Conservation (phyloP, 192 early-diverging fungal species). For the Funneliformis geosporum region DNA sequence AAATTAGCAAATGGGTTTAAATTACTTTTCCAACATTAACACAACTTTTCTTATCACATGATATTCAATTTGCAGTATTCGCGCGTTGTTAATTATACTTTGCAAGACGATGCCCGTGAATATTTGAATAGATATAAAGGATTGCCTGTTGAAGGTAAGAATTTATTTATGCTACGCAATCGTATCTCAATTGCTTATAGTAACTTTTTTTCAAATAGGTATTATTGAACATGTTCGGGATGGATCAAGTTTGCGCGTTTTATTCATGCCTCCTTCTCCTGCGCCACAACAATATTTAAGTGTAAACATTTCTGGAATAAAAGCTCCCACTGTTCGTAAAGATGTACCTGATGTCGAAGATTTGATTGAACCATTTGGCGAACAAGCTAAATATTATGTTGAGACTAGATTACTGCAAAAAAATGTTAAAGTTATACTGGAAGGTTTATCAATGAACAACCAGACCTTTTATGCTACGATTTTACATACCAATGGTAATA, state of each 20-base stretch:
- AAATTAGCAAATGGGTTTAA: neutral
- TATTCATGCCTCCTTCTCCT: slow-evolving; percentile 60
- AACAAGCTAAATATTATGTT: slow-evolving; percentile 92
- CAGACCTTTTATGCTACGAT: slow-evolving; percentile 79
- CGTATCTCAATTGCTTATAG: neutral
- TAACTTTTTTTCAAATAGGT: slow-evolving; percentile 42
- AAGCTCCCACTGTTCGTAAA: slow-evolving; percentile 81
- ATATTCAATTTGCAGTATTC: slow-evolving; percentile 37
- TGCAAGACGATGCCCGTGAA: slow-evolving; percentile 64
- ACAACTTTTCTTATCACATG: neutral
- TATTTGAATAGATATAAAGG: slow-evolving; percentile 84
- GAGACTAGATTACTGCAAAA: slow-evolving; percentile 89
- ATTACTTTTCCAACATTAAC: neutral
- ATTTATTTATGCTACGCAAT: no score
- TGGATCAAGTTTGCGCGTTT: slow-evolving; percentile 79
- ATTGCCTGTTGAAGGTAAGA: slow-evolving; percentile 71
- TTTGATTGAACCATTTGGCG: slow-evolving; percentile 85
- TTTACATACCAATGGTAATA: slow-evolving; percentile 85
- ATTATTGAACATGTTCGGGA: slow-evolving; percentile 96
- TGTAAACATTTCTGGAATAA: slow-evolving; percentile 81
- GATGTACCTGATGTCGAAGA: slow-evolving; percentile 68
- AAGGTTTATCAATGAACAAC: slow-evolving; percentile 65
- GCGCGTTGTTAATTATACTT: slow-evolving; percentile 54
- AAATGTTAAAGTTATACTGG: slow-evolving; percentile 83
- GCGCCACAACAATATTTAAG: slow-evolving; percentile 72